Evolutionary conservation across 148 eudicot genomes (phyloP), one percentile per base, ranked within the genome.

Genomic region (Rhododendron ovatum): DNA sequence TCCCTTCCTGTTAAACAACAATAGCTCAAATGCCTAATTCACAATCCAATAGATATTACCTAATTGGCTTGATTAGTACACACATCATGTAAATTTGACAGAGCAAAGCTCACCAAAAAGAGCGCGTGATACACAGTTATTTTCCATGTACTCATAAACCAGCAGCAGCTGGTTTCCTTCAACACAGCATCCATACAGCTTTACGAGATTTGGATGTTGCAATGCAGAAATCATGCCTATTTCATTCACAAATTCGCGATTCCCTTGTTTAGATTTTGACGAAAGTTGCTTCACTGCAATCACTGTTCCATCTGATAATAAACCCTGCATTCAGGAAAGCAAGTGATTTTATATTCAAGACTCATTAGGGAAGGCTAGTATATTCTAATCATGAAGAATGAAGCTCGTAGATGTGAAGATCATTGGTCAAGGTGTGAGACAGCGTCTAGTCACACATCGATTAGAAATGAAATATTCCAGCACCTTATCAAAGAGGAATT

Each of bases 271-370:
- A 15, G 94, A 92, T 87, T 91, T 92, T 55, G 94, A 71, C 0
- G 94, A 92, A 5, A 92, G 91, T 87, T 92, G 94, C 89, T 92
- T 91, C 79, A 92, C 94, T 17, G 94, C 94, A 67, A 92, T 89
- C 45, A 91, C 57, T 37, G 93, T 88, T 81, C 94, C 93, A 87
- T 92, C 94, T 12, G 91, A 82, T 82, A 92, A 82, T 20, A 86
- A 71, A 85, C 94, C 94, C 94, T 92, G 88, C 85, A 82, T 28
- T 45, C 35, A 37, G n/a, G 10, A 86, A 28, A 78, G 24, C 18
- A 47, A 47, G 17, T 35, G 61, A 24, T 30, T 45, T 22, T 55
- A 30, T 18, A 22, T 80, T 37, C 20, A 63, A 85, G 33, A 80
- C 37, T 75, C 59, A 79, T 45, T 43, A 67, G 30, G 51, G 48